phyloP scores from a whole-genome alignment of 495 filamentous ascomycete species.

The Podospora bellae-mahoneyi region DNA sequence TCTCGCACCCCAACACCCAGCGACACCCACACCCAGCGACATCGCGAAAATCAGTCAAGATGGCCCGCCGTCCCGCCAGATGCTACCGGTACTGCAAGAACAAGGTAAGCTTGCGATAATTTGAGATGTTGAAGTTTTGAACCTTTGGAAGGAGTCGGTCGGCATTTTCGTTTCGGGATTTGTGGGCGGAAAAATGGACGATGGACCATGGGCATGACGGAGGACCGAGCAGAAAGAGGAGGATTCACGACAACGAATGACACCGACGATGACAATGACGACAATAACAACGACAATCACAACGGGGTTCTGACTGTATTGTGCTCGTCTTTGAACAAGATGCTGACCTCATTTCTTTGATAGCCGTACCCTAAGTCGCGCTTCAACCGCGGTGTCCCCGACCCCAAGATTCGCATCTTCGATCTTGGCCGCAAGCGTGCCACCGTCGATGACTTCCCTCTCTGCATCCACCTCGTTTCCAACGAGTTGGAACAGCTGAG shows the following conservation, averaged over 20 bases:
- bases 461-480: conserved; percentile 96
- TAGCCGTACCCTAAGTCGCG: conserved; percentile 98
- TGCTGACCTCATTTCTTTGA: conserved; percentile 35
- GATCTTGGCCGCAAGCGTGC: conserved; percentile 99
- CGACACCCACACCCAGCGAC: conserved; percentile 37
- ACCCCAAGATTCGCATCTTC: conserved; percentile 99
- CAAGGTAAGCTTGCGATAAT: conserved; percentile 66
- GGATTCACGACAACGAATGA: neutral
- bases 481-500: conserved; percentile 99
- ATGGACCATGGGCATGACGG: conserved; percentile 7
- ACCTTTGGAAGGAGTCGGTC: neutral
- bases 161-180: conserved; percentile 8
- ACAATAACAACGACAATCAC: neutral
- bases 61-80: conserved; percentile 96
- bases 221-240: conserved; percentile 8
- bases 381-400: conserved; percentile 99
- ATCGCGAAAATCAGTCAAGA: conserved; percentile 65
- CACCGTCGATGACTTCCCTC: conserved; percentile 96
- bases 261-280: neutral
- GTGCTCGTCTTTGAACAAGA: neutral
- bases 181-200: conserved; percentile 5
- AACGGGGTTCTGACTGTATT: neutral
- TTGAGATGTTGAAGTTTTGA: conserved; percentile 10
- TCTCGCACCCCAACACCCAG: conserved; percentile 41
- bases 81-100: conserved; percentile 99